phyloP scores from a whole-genome alignment of 345 rosid genomes.

The Salix brachista region DNA sequence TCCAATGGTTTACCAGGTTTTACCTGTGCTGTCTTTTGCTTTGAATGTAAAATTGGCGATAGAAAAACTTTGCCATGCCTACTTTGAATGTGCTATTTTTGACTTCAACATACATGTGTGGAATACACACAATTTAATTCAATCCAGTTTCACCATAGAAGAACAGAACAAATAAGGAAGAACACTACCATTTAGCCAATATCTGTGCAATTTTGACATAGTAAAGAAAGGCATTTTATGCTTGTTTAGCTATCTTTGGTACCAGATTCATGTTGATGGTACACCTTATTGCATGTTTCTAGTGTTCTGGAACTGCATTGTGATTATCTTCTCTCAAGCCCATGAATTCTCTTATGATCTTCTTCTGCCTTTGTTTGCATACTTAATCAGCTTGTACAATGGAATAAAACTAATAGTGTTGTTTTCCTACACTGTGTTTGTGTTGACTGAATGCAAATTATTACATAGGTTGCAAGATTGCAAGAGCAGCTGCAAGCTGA shows the following conservation, averaged over 20 bases:
- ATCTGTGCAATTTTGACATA: not conserved
- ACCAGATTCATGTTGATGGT: not conserved
- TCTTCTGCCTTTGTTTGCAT: not conserved
- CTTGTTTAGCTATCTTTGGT: not conserved
- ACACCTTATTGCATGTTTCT: not conserved
- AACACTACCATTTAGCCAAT: no score
- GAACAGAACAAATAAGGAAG: not conserved
- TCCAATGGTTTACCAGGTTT: conserved; percentile 2
- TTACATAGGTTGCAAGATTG: conserved; percentile 74
- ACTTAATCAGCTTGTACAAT: not conserved
- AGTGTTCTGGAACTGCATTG: not conserved
- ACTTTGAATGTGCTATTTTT: not conserved
- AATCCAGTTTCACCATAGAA: not conserved
- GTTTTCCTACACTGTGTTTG: not conserved
- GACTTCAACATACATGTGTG: not conserved
- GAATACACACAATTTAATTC: not conserved
- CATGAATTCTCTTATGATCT: not conserved
- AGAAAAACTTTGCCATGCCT: not conserved
- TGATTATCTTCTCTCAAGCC: not conserved
- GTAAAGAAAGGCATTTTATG: not conserved
- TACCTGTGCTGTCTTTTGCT: conserved; percentile 3
- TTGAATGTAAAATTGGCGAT: not conserved
- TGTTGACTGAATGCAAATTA: conserved; percentile 23
- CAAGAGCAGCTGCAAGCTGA: conserved; percentile 99
- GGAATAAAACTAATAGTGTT: not conserved